Evolutionary conservation across 164 flowering plant species (phyloP).

Genomic region (Kalanchoe fedtschenkoi): DNA sequence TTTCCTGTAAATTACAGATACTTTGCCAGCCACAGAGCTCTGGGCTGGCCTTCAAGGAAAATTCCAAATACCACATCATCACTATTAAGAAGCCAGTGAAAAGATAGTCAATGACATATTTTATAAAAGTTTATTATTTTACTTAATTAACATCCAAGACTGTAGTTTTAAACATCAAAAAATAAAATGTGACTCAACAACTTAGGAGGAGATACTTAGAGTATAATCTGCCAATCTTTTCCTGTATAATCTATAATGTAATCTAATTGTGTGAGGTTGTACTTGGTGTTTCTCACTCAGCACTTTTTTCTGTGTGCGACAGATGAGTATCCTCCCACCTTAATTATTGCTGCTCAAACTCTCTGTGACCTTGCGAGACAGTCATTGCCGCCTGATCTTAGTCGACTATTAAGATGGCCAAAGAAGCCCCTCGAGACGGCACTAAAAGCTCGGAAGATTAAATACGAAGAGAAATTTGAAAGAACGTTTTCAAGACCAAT

Average conservation of each 20-base stretch:
- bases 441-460: constrained; percentile 42
- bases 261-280: neutral
- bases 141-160: too few relatives aligned
- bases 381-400: constrained; percentile 18
- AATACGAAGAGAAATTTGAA: constrained; percentile 26
- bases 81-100: too few relatives aligned
- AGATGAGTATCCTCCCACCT: constrained; percentile 34
- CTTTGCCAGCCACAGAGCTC: too few relatives aligned
- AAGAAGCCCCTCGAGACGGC: constrained; percentile 46
- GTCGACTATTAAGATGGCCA: constrained; percentile 30
- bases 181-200: too few relatives aligned
- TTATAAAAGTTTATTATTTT: too few relatives aligned
- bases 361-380: constrained; percentile 39
- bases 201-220: too few relatives aligned
- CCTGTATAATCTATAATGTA: neutral
- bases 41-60: too few relatives aligned
- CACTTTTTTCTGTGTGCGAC: constrained; percentile 9
- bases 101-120: too few relatives aligned
- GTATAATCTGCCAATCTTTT: neutral
- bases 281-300: neutral
- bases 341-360: constrained; percentile 63
- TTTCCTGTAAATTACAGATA: too few relatives aligned
- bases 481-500: constrained; percentile 12
- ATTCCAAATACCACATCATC: too few relatives aligned
- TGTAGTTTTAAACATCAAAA: too few relatives aligned